These are phyloP conservation scores for Boletus rubescentipes DNA, from an alignment of 768 basidiomycete genomes.

Conservation along the genomic window DNA sequence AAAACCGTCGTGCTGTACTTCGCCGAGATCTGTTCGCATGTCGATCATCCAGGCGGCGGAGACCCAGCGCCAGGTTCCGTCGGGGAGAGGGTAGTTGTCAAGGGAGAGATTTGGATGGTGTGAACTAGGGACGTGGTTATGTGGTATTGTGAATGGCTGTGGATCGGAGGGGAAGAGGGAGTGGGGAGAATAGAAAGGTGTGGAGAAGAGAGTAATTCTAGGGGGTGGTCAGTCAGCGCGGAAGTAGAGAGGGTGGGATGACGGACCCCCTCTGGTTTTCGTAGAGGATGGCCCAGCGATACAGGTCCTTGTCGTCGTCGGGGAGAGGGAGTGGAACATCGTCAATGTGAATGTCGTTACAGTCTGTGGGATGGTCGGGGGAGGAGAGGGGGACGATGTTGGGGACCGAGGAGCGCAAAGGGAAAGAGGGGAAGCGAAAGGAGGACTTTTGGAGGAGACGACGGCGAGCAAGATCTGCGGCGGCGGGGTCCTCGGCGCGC, in stretches of 20 bases:
- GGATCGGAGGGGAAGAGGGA: slow-evolving; percentile 74
- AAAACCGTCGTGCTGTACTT: slow-evolving; percentile 81
- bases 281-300: slow-evolving; percentile 76
- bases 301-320: slow-evolving; percentile 47
- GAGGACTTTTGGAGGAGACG: slow-evolving; percentile 41
- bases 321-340: slow-evolving; percentile 17
- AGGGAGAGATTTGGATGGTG: slow-evolving; percentile 58
- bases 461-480: slow-evolving; percentile 46
- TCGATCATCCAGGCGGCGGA: slow-evolving; percentile 84
- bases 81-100: slow-evolving; percentile 67
- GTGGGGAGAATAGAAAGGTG: slow-evolving; percentile 66
- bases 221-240: slow-evolving; percentile 29
- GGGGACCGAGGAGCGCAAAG: slow-evolving; percentile 17
- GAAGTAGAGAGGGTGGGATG: neutral
- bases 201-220: slow-evolving; percentile 64
- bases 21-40: slow-evolving; percentile 74
- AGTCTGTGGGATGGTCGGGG: neutral
- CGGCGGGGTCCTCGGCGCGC: slow-evolving; percentile 41
- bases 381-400: neutral
- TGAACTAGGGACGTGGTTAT: slow-evolving; percentile 36
- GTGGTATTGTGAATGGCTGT: slow-evolving; percentile 66
- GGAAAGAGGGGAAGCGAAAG: slow-evolving; percentile 34
- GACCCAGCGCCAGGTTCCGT: slow-evolving; percentile 81
- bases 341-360: slow-evolving; percentile 37
- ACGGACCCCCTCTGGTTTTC: slow-evolving; percentile 83